Base-by-base conservation (phyloP, 1,284 basidiomycete genomes). In the Leccinum huronense region DNA sequence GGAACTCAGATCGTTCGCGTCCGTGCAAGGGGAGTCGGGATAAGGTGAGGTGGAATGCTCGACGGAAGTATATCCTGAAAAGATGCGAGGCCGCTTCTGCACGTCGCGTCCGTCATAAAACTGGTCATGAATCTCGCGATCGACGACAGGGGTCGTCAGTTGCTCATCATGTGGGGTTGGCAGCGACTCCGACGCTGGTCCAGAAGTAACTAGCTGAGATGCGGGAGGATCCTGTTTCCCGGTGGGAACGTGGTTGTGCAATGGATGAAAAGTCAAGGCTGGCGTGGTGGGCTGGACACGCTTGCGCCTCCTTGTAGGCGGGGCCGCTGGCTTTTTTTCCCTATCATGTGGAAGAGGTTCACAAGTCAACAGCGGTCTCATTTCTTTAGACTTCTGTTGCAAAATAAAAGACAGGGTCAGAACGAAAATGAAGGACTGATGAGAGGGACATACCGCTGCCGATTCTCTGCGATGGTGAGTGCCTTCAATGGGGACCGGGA, bases 241-340 rank as follows among this genome's bases (percentile, higher is more conserved):
- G 13, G 66, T 59, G 11, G 73, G 76, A 30, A 75, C 51, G 14
- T 19, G 19, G 9, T 16, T 68, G 36, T 57, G 1, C 31, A 42
- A 61, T 58, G 74, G 73, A 61, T 71, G 5, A 51, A 69, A 78
- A 19, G 62, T 5, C 7, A 71, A 23, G 54, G 19, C 51, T 3
- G 74, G 66, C 16, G 61, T 75, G 33, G 65, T 54, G 23, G 74
- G 74, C 11, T 23, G 0, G 14, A 23, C 2, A 13, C 59, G 67
- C 64, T 66, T 78, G 67, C 76, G 76, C 64, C 62, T 72, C 60
- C 67, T 76, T 9, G 11, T 51, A 31, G 65, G 58, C 51, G 31
- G 74, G 11, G 62, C 3, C 3, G 57, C 2, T 31, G 60, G 62
- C 42, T 38, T 76, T 67, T 19, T 76, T 63, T 69, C 66, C 62